phyloP scores from a whole-genome alignment of 495 filamentous ascomycete species.

The Neurospora sp. region DNA sequence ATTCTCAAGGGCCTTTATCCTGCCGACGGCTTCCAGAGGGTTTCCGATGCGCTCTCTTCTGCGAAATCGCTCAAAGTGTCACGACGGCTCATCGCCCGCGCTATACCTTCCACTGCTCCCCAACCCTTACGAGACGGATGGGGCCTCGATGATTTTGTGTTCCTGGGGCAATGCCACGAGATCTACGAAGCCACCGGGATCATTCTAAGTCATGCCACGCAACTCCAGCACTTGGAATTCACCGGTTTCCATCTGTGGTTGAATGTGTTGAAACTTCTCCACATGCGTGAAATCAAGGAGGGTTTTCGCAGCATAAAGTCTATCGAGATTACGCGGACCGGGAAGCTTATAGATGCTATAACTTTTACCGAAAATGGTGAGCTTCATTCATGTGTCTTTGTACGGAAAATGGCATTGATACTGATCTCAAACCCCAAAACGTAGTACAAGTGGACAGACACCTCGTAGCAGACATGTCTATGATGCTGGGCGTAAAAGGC shows the following conservation, averaged over 20 bases:
- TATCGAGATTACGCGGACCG: too few species aligned
- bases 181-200: background rate
- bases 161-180: background rate
- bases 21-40: background rate
- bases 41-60: background rate
- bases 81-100: background rate
- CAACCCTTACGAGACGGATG: background rate
- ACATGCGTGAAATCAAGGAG: background rate
- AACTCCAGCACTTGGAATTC: background rate
- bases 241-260: background rate
- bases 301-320: background rate
- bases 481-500: too few species aligned
- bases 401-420: too few species aligned
- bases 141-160: background rate
- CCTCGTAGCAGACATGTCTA: too few species aligned
- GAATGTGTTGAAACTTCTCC: background rate
- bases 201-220: background rate
- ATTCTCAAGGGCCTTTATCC: background rate
- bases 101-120: background rate
- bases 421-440: too few species aligned
- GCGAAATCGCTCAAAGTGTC: background rate
- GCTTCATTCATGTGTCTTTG: too few species aligned
- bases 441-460: too few species aligned
- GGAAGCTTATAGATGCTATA: too few species aligned
- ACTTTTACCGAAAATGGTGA: too few species aligned